phyloP scores from a whole-genome alignment of 768 basidiomycete genomes.

The Tephrocybe sp. region DNA sequence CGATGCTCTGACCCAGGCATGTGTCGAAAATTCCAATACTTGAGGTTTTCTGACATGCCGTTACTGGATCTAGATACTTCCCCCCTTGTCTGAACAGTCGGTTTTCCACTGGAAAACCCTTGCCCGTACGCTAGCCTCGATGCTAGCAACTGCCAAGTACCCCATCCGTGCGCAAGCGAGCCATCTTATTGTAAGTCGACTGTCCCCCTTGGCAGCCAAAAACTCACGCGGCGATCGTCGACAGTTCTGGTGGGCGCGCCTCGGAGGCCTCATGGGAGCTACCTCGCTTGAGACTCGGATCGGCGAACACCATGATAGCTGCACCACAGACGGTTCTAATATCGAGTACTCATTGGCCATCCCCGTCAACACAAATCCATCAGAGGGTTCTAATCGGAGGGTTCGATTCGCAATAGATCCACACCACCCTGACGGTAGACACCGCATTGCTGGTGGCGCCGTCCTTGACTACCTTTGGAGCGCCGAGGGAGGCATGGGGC shows the following conservation, averaged over 20 bases:
- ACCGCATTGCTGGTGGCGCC: slow-evolving; percentile 16
- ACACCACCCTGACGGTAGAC: slow-evolving; percentile 16
- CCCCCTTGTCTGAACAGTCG: slow-evolving; percentile 14
- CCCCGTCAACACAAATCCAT: slow-evolving; percentile 14
- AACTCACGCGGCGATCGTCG: neutral
- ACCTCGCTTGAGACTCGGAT: slow-evolving; percentile 9
- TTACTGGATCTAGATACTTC: slow-evolving; percentile 9
- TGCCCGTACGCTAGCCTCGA: slow-evolving; percentile 12
- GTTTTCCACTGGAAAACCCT: slow-evolving; percentile 16
- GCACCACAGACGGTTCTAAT: slow-evolving; percentile 17
- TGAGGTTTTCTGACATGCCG: neutral
- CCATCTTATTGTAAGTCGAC: slow-evolving; percentile 13
- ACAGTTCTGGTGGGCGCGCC: slow-evolving; percentile 19
- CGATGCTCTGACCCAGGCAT: slow-evolving; percentile 13
- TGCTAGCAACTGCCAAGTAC: slow-evolving; percentile 19
- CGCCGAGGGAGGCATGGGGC: slow-evolving; percentile 9
- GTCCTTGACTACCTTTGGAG: slow-evolving; percentile 18
- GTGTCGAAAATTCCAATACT: neutral
- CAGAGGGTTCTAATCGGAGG: slow-evolving; percentile 11
- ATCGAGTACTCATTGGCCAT: slow-evolving; percentile 20
- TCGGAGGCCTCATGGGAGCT: slow-evolving; percentile 17
- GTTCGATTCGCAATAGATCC: slow-evolving; percentile 19
- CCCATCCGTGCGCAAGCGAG: slow-evolving; percentile 16
- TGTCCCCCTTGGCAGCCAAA: neutral
- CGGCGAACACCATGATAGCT: slow-evolving; percentile 13